Base-by-base conservation (phyloP, 805 yeast genomes). In the Candida verbasci region DNA sequence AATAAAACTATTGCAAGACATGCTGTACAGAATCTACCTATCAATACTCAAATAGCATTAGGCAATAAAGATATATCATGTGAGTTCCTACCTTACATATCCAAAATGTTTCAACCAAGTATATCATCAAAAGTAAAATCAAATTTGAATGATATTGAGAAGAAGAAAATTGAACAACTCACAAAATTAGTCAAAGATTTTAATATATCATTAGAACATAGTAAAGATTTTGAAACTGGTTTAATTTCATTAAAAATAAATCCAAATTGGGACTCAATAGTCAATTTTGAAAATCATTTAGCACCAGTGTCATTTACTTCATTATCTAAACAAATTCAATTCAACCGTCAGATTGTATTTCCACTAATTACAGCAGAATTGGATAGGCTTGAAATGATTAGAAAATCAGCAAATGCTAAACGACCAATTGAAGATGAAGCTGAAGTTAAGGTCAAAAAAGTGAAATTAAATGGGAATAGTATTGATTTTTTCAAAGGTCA, bases 401-500 rank as follows among this genome's bases (percentile, higher is more conserved):
- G 27, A 17, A 29, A 40, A 18, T 36, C 36, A 22, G 8, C 34
- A n/a, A 33, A 12, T 20, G 12, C 9, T 17, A 43, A 51, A 40
- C 42, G 39, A 14, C 34, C 20, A 31, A 29, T 6, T 37, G 47
- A 23, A 39, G 44, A 22, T 31, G 38, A 34, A 6, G 22, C 17
- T 22, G 45, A 42, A 7, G 26, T 35, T 10, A 41, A 38, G 17
- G 34, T 44, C 29, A 48, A 47, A 39, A 57, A 53, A 23, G 46
- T 45, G 17, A 47, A 53, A 22, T 58, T 61, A 37, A 35, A 53
- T 2, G 38, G 56, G 2, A 58, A 53, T 16, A 59, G 67, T 43
- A 44, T 65, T 5, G 71, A 67, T 23, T 68, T 60, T 44, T 67
- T 67, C 50, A 62, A 56, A 37, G 57, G 52, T 5, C 58, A 52